Evolutionary conservation across 2,329 filamentous ascomycete genomes (phyloP), one percentile per base, ranked within the genome.

Genomic region (Fusarium subglutinans): DNA sequence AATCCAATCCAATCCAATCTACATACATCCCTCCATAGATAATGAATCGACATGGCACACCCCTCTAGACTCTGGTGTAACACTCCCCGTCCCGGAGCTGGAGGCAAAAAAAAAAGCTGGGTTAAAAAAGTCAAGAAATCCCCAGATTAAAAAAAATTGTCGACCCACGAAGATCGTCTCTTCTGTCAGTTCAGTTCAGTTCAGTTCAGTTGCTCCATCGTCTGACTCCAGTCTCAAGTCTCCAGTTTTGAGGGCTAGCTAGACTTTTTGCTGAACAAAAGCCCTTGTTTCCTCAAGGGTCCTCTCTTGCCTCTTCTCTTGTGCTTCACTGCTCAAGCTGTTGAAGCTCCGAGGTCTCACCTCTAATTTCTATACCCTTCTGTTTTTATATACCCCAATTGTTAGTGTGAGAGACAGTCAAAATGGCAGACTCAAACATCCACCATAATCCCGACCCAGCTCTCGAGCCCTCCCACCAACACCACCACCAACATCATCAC

Each of bases 401-500:
- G 13, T 15, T n/a, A 54, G 50, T 37, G 48, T 22, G 51, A 14
- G 53, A 41, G 24, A 30, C 18, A 18, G 37, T 35, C 30, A 35
- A 9, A 18, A 40, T 78, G 77, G 69, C 76, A 40, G 75, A 78
- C 15, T 43, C 57, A 59, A 50, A 63, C 24, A 70, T 59, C n/a
- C 35, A 51, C 35, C 76, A 71, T 45, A 78, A 73, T 60, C 63
- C 66, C 58, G 77, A 78, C 60, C 76, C 76, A 28, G 77, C 77
- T 50, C 75, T 78, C 57, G 80, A 84, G 44, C 80, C 82, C 50
- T 70, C 78, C 20, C 79, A 85, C 76, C 84, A 86, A 78, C 85
- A 86, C 63, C 79, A 76, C 18, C 86, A 88, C 75, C 71, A 78
- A 26, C 85, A 87, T 75, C 74, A 81, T 33, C 81, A 86, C 75